Percentiles rank a stretch among this genome's conserved stretches.
Evolutionary conservation across 1,284 basidiomycete genomes (phyloP).

Genomic region (Tetrapyrgos nigripes): DNA sequence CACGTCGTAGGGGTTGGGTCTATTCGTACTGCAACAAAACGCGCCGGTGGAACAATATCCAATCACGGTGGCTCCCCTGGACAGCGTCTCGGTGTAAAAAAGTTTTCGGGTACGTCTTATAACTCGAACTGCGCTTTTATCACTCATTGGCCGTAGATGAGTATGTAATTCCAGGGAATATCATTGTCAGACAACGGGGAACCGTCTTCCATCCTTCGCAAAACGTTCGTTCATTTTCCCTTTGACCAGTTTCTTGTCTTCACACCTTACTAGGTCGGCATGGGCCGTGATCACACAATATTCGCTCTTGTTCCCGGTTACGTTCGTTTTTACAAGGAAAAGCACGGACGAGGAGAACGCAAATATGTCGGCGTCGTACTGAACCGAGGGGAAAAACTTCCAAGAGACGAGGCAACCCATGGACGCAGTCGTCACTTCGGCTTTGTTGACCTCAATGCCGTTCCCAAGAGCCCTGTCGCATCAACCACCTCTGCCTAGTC

Average conservation of each 20-base stretch:
- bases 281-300: constrained; percentile 92
- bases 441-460: constrained; percentile 66
- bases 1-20: constrained; percentile 53
- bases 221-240: constrained; percentile 62
- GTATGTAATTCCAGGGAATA: constrained; percentile 90
- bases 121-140: background rate
- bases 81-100: constrained; percentile 91
- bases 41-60: constrained; percentile 90
- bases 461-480: background rate
- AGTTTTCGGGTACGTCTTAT: constrained; percentile 80
- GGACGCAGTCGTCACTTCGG: constrained; percentile 85
- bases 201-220: constrained; percentile 91
- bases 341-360: constrained; percentile 71
- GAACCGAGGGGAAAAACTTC: constrained; percentile 80
- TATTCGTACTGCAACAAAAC: constrained; percentile 92
- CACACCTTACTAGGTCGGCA: constrained; percentile 67
- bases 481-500: too few relatives aligned
- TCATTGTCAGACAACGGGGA: constrained; percentile 92
- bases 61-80: constrained; percentile 93
- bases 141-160: constrained; percentile 58
- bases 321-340: constrained; percentile 89
- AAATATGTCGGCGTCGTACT: constrained; percentile 87
- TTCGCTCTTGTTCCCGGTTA: constrained; percentile 89
- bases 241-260: constrained; percentile 18
- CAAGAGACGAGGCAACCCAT: constrained; percentile 72